Conservation (phyloP, 1,284 basidiomycete species). For the Crucibulum parvulum region DNA sequence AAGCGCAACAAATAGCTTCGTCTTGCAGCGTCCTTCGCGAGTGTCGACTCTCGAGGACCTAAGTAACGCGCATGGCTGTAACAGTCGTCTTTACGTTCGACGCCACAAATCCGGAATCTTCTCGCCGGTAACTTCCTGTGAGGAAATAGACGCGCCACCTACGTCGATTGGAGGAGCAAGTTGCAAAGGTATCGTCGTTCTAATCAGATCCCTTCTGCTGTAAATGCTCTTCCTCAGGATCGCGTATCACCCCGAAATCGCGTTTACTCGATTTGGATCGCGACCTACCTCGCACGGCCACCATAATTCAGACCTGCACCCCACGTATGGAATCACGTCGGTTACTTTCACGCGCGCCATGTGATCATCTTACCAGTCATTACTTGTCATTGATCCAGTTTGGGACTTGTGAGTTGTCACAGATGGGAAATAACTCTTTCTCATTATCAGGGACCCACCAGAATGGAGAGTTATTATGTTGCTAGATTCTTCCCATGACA, state of each 20-base stretch:
- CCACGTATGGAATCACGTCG: constrained; percentile 9
- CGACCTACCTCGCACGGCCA: constrained; percentile 19
- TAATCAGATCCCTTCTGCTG: constrained; percentile 28
- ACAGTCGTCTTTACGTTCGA: constrained; percentile 38
- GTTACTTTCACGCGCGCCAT: constrained; percentile 21
- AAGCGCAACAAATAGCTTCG: constrained; percentile 32
- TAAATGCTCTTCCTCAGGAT: constrained; percentile 10
- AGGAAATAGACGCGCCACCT: constrained; percentile 36
- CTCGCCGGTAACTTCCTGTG: constrained; percentile 26
- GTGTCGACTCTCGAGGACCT: constrained; percentile 22
- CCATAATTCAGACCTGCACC: background rate
- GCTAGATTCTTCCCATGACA: constrained; percentile 16
- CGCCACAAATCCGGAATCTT: constrained; percentile 46
- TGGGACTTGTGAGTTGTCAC: constrained; percentile 13
- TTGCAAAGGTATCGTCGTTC: constrained; percentile 16
- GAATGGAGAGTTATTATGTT: constrained; percentile 2
- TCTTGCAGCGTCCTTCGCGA: constrained; percentile 26
- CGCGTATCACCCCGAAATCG: constrained; percentile 23
- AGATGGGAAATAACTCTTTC: constrained; percentile 11
- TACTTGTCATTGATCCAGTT: constrained; percentile 5
- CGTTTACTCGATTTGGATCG: constrained; percentile 20
- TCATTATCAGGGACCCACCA: constrained; percentile 18
- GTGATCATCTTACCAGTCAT: constrained; percentile 17
- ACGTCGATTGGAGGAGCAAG: constrained; percentile 17
- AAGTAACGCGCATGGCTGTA: constrained; percentile 33